These are phyloP conservation scores for Cryptococcus sp. DNA, from an alignment of 1,284 basidiomycete genomes.

Conservation along the genomic window DNA sequence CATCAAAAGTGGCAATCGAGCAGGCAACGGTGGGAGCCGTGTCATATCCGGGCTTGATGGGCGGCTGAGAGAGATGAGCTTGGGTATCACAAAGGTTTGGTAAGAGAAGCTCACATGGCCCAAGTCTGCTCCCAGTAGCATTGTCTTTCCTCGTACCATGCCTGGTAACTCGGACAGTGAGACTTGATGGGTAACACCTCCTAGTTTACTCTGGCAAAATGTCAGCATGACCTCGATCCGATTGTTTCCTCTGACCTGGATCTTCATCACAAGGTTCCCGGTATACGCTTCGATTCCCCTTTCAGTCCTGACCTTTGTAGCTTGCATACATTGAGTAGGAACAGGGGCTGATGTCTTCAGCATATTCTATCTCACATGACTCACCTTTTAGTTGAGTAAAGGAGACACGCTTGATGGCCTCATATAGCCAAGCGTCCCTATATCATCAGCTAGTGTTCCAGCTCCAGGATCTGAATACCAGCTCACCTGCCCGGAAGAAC, in stretches of 20 bases:
- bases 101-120: conserved; percentile 20
- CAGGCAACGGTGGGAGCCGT: conserved; percentile 46
- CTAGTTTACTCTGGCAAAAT: conserved; percentile 42
- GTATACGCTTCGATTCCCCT: conserved; percentile 49
- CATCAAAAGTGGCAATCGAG: conserved; percentile 47
- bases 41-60: conserved; percentile 33
- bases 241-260: conserved; percentile 40
- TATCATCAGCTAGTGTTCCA: conserved; percentile 1
- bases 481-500: conserved; percentile 40
- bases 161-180: conserved; percentile 29
- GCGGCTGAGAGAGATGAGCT: conserved; percentile 22
- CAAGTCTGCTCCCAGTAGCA: conserved; percentile 50
- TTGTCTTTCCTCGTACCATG: conserved; percentile 37
- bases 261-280: conserved; percentile 41
- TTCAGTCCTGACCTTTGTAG: conserved; percentile 40
- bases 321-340: conserved; percentile 46
- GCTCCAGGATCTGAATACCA: not conserved
- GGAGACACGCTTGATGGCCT: conserved; percentile 47
- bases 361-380: not conserved
- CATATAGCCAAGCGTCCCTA: conserved; percentile 46
- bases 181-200: conserved; percentile 49
- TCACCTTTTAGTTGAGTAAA: conserved; percentile 35
- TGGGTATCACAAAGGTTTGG: conserved; percentile 15
- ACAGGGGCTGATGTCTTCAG: conserved; percentile 27
- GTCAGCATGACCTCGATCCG: conserved; percentile 1